Evolutionary conservation across 2,329 filamentous ascomycete species (phyloP), one percentile per base, ranked within the genome.

Genomic region (Verticillium alfalfae): DNA sequence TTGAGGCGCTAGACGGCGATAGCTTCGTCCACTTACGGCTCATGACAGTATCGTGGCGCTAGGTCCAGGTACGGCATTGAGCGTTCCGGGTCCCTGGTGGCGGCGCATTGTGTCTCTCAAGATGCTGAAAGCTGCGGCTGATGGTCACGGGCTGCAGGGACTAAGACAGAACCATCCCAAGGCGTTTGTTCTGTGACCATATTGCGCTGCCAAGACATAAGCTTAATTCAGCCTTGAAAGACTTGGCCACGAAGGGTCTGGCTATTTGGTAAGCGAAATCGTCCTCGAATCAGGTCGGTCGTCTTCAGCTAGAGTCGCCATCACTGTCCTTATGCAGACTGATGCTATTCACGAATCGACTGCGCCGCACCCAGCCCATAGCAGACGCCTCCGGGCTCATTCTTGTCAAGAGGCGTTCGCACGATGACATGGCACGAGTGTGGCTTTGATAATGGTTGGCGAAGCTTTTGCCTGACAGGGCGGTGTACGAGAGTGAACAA

Each of bases 301-400:
- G 36, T 37, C 36, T 37, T 37, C 36, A 37, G 36, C 36, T 37
- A 13, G 36, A 10, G 36, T 37, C 36, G 36, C 70, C 39, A 61
- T 64, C 7, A 65, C 7, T 67, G 71, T 13, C 66, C 57, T 37
- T 63, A 13, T 37, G 36, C 9, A 37, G 36, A 31, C 26, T 37
- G 36, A 37, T 9, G 36, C 36, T 37, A 37, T 37, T 37, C 36
- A 37, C 36, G 36, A 37, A 13, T 9, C 9, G 36, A 9, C 13
- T 13, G 36, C 13, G 36, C 36, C 36, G 36, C 36, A 37, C 36
- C 9, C 36, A 37, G 36, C 36, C 13, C 9, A 10, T 8, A 10
- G 9, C 9, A 37, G 36, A 13, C 13, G 36, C 9, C 9, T 8
- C 13, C 36, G 13, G 13, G 6, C 36, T 13, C 13, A 37, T 8